These are phyloP conservation scores for Pleurotus platypus DNA, from an alignment of 768 basidiomycete genomes.

Conservation along the genomic window DNA sequence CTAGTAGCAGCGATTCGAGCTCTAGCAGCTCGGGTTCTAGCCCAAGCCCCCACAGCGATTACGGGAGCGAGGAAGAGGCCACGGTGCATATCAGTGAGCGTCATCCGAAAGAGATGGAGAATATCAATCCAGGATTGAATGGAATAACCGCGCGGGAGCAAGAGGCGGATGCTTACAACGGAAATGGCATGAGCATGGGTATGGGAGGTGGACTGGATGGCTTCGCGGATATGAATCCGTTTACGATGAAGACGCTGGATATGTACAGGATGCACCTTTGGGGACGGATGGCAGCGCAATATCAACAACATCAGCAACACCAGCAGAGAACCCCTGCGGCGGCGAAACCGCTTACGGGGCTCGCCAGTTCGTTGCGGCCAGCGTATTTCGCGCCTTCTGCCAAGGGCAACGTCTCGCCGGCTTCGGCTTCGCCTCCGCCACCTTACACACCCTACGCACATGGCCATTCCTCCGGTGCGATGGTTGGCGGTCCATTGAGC, in stretches of 20 bases:
- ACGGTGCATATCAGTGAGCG: constrained; percentile 4
- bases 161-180: constrained; percentile 11
- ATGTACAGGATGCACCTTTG: constrained; percentile 90
- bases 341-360: constrained; percentile 23
- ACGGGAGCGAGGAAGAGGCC: constrained; percentile 20
- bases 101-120: constrained; percentile 54
- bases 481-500: constrained; percentile 1
- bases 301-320: constrained; percentile 34
- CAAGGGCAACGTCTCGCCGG: constrained; percentile 11
- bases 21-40: constrained; percentile 19
- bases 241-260: constrained; percentile 86
- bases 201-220: constrained; percentile 59
- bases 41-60: constrained; percentile 11
- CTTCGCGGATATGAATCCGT: constrained; percentile 77
- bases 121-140: constrained; percentile 76
- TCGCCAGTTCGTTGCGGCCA: constrained; percentile 39
- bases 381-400: constrained; percentile 28
- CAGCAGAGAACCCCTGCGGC: constrained; percentile 18
- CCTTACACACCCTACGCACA: constrained; percentile 21
- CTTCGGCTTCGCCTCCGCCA: constrained; percentile 8
- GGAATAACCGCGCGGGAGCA: constrained; percentile 14
- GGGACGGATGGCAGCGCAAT: constrained; percentile 85
- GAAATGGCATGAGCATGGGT: constrained; percentile 18
- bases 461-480: constrained; percentile 5
- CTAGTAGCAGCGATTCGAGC: constrained; percentile 6